Evolutionary conservation across 1,284 basidiomycete species (phyloP).

Genomic region (Athelia psychrophila): DNA sequence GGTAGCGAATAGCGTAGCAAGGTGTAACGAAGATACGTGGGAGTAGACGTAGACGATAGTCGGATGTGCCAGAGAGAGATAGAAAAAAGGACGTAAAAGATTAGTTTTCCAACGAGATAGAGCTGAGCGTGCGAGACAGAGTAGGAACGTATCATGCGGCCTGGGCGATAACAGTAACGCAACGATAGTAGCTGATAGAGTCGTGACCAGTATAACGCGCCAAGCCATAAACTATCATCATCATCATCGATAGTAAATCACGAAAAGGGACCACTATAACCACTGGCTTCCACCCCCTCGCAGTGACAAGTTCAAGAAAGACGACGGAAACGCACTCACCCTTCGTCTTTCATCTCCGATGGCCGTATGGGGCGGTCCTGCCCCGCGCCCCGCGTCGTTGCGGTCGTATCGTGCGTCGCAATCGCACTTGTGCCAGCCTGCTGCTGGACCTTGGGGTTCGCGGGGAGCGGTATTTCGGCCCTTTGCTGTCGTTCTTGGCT

Average conservation of each 20-base stretch:
- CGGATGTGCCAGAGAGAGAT: conserved; percentile 17
- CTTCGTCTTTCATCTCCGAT: conserved; percentile 91
- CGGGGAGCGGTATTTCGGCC: conserved; percentile 12
- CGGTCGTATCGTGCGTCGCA: conserved; percentile 29
- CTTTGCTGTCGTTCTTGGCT: conserved; percentile 63
- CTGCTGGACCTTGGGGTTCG: conserved; percentile 6
- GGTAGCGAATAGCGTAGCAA: conserved; percentile 29
- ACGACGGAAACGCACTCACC: conserved; percentile 59
- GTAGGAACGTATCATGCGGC: neutral
- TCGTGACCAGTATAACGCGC: conserved; percentile 24
- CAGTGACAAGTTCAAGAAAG: neutral
- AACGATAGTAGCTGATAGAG: conserved; percentile 29
- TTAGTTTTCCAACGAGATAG: conserved; percentile 24
- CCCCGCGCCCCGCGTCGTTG: conserved; percentile 10
- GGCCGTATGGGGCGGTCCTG: conserved; percentile 50
- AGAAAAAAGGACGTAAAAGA: conserved; percentile 20
- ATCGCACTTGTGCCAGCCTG: conserved; percentile 24
- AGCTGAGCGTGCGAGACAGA: conserved; percentile 16
- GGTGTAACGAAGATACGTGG: conserved; percentile 25
- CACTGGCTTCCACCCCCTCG: neutral
- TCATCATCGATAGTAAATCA: neutral
- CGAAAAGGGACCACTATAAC: neutral
- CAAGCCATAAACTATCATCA: conserved; percentile 9
- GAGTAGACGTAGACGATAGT: conserved; percentile 11
- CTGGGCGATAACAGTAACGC: neutral